Base-by-base conservation (phyloP, 192 early-diverging fungal genomes). In the Umbelopsis sp. region DNA sequence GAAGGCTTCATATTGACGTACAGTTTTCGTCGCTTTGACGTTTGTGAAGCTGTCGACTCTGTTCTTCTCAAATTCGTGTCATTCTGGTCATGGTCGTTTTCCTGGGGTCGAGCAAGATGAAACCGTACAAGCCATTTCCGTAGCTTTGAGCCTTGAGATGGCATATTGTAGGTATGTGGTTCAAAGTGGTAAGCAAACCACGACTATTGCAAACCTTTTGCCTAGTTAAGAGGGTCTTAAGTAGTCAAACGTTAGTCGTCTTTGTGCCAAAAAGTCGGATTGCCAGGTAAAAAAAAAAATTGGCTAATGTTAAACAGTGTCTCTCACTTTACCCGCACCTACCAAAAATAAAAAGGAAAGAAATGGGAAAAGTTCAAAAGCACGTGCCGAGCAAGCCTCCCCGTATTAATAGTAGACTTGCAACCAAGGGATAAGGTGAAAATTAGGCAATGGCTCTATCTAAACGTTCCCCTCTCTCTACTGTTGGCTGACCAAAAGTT, bases 1-100 rank as follows among this genome's bases (percentile, higher is more conserved):
- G 50, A 21, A 16, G 71, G 21, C 20, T 66, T 37, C 45, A 71
- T 75, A 48, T 83, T 83, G 33, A 83, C 79, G 52, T 75, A 78
- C 33, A 83, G 67, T 21, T 72, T 70, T 48, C 81, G 73, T 49
- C 77, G 70, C 51, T 68, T 69, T n/a, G 68, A 49, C 55, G 58
- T 71, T 55, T 75, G 72, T 15, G 81, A 80, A 8, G 74, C 69
- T 6, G 74, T 53, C 13, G 81, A 80, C 16, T 69, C 68, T 35
- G 30, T 73, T 15, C 71, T 66, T 37, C 68, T 65, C n/a, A 76
- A 58, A 23, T 48, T 15, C 5, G 55, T 20, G 4, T 51, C 30
- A 46, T 64, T 47, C 11, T 67, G 46, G 27, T 72, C 70, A 27
- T 67, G 22, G 4, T 73, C 44, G 22, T 61, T 25, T 4, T 61